These are phyloP conservation scores for Imleria badia DNA, from an alignment of 768 basidiomycete species.

Conservation along the genomic window DNA sequence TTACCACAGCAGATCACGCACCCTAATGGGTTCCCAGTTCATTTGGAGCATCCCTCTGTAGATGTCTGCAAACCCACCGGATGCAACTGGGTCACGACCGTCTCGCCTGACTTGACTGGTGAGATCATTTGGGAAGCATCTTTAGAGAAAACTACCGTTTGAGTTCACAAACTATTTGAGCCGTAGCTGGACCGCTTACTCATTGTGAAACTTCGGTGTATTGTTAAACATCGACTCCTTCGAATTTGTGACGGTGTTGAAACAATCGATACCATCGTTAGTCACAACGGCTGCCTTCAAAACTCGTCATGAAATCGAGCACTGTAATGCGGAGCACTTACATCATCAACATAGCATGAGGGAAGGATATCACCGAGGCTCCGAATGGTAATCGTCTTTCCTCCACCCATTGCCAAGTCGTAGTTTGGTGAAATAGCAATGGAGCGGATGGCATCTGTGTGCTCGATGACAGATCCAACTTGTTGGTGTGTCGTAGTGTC, in stretches of 20 bases:
- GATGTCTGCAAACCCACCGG: conserved; percentile 18
- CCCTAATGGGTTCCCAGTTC: not conserved
- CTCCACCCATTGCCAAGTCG: conserved; percentile 1
- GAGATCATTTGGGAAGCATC: conserved; percentile 6
- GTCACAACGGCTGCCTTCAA: not conserved
- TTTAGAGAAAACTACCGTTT: not conserved
- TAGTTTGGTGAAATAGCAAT: conserved; percentile 11
- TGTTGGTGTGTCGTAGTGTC: conserved; percentile 1
- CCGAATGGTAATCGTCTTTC: not conserved
- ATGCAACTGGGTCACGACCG: conserved; percentile 11
- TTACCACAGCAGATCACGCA: not conserved
- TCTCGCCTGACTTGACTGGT: conserved; percentile 8
- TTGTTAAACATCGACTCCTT: not conserved
- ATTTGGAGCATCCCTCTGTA: conserved; percentile 14
- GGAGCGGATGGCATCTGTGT: conserved; percentile 1
- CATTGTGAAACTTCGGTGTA: not conserved
- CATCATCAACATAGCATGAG: conserved; percentile 1
- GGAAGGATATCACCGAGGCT: conserved; percentile 9
- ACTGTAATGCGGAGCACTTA: not conserved
- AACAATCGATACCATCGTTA: not conserved
- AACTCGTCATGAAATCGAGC: not conserved
- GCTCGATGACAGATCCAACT: conserved; percentile 6
- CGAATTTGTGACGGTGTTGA: not conserved
- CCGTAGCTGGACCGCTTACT: conserved; percentile 9
- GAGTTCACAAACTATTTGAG: not conserved